Base-by-base conservation (phyloP, 257 asterid species). In the Capsicum rhomboideum region DNA sequence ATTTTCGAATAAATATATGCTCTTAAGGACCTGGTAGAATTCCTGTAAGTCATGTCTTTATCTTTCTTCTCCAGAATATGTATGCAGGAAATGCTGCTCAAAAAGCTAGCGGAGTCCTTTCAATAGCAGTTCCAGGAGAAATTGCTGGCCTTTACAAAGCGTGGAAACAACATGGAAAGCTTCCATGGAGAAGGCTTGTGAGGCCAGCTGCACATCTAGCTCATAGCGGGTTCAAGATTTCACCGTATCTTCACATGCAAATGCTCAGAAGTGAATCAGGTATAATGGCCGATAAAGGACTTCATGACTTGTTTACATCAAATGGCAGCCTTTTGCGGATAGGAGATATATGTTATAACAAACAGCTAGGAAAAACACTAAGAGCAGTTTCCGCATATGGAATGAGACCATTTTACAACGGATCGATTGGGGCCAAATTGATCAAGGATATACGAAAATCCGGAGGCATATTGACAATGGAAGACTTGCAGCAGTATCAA, bases 61-160 rank as follows among this genome's bases (percentile, higher is more conserved):
- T 46, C 31, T 63, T 69, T 85, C 74, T 13, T 37, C 29, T 80
- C 18, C 49, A 93, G 97, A 83, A 89, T 52, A 93, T 93, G 95
- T 94, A 92, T 34, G 84, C 56, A 0, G 90, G 90, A 72, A 91
- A 91, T 72, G 83, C 28, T 34, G 52, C 84, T 17, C 59, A 69
- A 49, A 92, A 94, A 89, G 87, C 85, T 6, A 79, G 66, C 9
- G 95, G 98, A 2, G 81, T 85, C 13, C 91, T 93, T 16, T 93
- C 98, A 1, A 55, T 93, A 52, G 98, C 95, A 2, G 91, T 90
- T 82, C 98, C 98, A 13, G 97, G 98, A 55, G 96, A 94, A 67
- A 87, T 94, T 11, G 91, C 88, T 40, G 98, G 98, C 59, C 94
- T 94, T 4, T 64, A 86, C 26, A 29, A 53, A 10, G 98, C 92